Conservation (phyloP, 1,284 basidiomycete species). For the Cryptococcus hybrid region DNA sequence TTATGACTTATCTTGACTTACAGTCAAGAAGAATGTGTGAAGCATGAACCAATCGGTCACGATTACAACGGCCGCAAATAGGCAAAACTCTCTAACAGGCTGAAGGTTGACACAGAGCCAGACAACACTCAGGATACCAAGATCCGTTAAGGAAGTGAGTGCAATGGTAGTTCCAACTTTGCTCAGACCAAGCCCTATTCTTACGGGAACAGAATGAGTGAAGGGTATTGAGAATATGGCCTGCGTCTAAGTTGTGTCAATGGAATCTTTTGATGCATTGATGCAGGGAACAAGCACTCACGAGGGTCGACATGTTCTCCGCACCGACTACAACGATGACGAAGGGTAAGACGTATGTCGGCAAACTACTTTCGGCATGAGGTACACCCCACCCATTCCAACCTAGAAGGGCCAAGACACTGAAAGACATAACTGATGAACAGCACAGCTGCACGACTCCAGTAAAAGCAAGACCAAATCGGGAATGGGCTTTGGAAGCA, state of each 20-base stretch:
- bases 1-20: conserved; percentile 13
- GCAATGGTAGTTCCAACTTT: conserved; percentile 88
- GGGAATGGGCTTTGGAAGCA: conserved; percentile 83
- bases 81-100: conserved; percentile 88
- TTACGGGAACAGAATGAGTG: conserved; percentile 83
- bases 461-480: conserved; percentile 88
- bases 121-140: conserved; percentile 74
- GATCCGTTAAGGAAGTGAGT: conserved; percentile 84
- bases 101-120: conserved; percentile 68
- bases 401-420: conserved; percentile 57
- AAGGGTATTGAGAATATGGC: conserved; percentile 88
- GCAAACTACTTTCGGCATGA: conserved; percentile 40
- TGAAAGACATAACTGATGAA: conserved; percentile 89
- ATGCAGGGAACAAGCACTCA: conserved; percentile 50
- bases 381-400: conserved; percentile 42
- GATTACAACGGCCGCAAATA: conserved; percentile 89
- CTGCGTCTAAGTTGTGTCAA: conserved; percentile 60
- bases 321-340: conserved; percentile 94
- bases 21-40: conserved; percentile 58
- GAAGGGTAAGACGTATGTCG: conserved; percentile 72
- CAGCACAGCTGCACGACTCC: conserved; percentile 86
- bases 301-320: conserved; percentile 95
- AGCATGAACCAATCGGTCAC: conserved; percentile 86
- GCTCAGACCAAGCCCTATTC: conserved; percentile 84
- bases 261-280: not conserved